Percentiles rank a stretch among this genome's conserved stretches.
phyloP scores from a whole-genome alignment of 2,329 filamentous ascomycete genomes.

The Xylaria sp. region DNA sequence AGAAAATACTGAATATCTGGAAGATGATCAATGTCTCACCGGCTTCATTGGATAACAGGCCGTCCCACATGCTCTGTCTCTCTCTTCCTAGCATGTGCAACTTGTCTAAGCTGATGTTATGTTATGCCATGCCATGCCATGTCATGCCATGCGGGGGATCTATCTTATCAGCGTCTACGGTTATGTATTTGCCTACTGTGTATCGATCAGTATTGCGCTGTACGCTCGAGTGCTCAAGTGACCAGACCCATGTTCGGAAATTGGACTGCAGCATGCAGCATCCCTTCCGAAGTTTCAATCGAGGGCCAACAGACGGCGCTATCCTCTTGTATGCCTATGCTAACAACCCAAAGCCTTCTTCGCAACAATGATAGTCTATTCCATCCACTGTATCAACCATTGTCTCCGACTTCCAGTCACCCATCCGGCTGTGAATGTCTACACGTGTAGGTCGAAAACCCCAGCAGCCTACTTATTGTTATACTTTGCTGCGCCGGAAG shows the following conservation, averaged over 20 bases:
- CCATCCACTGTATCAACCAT: neutral
- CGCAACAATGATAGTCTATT: neutral
- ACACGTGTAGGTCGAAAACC: no score
- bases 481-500: slow-evolving; percentile 2
- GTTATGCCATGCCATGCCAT: slow-evolving; percentile 26
- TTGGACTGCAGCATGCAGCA: slow-evolving; percentile 41
- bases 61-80: slow-evolving; percentile 22
- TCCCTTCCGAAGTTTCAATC: slow-evolving; percentile 41
- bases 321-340: neutral
- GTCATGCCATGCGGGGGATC: slow-evolving; percentile 34
- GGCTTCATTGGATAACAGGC: slow-evolving; percentile 33
- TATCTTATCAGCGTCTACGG: slow-evolving; percentile 27
- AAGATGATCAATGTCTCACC: slow-evolving; percentile 36
- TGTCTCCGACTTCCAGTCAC: neutral
- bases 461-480: neutral
- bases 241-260: slow-evolving; percentile 39
- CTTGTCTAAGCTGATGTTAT: slow-evolving; percentile 28
- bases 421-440: neutral
- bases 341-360: neutral
- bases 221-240: slow-evolving; percentile 31
- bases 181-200: slow-evolving; percentile 17
- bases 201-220: slow-evolving; percentile 19
- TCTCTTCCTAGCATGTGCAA: slow-evolving; percentile 20
- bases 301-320: slow-evolving; percentile 25
- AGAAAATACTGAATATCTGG: slow-evolving; percentile 31